Conservation (phyloP, 495 filamentous ascomycete genomes). For the Articulospora tetracladia region DNA sequence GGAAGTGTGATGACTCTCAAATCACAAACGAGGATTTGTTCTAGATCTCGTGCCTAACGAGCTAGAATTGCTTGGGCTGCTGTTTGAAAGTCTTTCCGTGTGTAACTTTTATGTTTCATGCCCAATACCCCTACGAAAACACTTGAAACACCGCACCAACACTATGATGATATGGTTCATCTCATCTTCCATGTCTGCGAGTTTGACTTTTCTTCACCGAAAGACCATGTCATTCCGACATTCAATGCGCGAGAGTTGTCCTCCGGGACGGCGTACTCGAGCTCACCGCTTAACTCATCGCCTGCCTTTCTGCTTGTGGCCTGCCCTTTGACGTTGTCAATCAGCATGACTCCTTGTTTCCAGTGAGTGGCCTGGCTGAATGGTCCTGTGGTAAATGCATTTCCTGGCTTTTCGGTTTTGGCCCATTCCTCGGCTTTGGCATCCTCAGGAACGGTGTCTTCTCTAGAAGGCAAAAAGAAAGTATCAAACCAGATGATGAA, state of each 20-base stretch:
- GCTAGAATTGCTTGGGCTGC: background rate
- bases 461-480: constrained; percentile 59
- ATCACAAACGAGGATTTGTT: too few species aligned
- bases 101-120: background rate
- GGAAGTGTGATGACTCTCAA: too few species aligned
- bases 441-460: constrained; percentile 40
- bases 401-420: constrained; percentile 36
- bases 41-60: too few species aligned
- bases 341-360: constrained; percentile 69
- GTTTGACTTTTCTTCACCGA: constrained; percentile 29
- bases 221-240: constrained; percentile 39
- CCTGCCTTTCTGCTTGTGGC: constrained; percentile 26
- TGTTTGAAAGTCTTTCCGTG: background rate
- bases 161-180: constrained; percentile 5
- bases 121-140: background rate
- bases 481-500: constrained; percentile 79
- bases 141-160: background rate
- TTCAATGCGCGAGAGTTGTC: constrained; percentile 44
- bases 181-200: constrained; percentile 42
- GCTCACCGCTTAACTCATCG: constrained; percentile 37
- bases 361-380: constrained; percentile 78
- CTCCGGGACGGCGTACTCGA: constrained; percentile 43
- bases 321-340: constrained; percentile 33
- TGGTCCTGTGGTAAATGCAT: constrained; percentile 76
- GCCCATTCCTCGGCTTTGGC: constrained; percentile 34